Conservation (phyloP, 495 filamentous ascomycete species). For the Aspergillus coremiiformis region DNA sequence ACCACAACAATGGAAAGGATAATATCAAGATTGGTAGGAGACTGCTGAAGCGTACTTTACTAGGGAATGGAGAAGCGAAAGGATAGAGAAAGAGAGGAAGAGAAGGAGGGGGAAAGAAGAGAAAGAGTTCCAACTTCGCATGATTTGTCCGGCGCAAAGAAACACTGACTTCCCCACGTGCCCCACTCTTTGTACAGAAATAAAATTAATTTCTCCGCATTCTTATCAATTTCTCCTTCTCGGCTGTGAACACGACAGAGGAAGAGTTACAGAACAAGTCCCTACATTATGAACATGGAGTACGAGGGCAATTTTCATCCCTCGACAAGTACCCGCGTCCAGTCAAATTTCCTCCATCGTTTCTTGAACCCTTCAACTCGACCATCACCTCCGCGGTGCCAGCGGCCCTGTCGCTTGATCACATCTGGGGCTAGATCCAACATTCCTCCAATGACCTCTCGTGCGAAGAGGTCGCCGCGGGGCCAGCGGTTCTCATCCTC, state of each 20-base stretch:
- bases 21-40: not conserved
- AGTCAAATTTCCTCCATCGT: slow-evolving; percentile 89
- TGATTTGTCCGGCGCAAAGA: not conserved
- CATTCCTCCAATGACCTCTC: slow-evolving; percentile 92
- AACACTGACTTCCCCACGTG: not conserved
- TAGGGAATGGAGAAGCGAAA: not conserved
- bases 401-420: slow-evolving; percentile 85
- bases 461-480: slow-evolving; percentile 83
- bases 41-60: not conserved
- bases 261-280: too few species aligned
- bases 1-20: not conserved
- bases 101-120: not conserved
- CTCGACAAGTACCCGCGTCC: slow-evolving; percentile 75
- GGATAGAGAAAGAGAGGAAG: not conserved
- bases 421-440: slow-evolving; percentile 74
- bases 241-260: too few species aligned
- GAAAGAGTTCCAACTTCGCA: not conserved
- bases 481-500: slow-evolving; percentile 88
- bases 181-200: not conserved
- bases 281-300: too few species aligned
- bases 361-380: slow-evolving; percentile 74
- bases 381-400: slow-evolving; percentile 63
- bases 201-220: too few species aligned
- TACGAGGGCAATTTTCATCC: slow-evolving; percentile 16
- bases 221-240: too few species aligned